phyloP scores from a whole-genome alignment of 176 grass and related monocot species.

The Aegilops speltoides region DNA sequence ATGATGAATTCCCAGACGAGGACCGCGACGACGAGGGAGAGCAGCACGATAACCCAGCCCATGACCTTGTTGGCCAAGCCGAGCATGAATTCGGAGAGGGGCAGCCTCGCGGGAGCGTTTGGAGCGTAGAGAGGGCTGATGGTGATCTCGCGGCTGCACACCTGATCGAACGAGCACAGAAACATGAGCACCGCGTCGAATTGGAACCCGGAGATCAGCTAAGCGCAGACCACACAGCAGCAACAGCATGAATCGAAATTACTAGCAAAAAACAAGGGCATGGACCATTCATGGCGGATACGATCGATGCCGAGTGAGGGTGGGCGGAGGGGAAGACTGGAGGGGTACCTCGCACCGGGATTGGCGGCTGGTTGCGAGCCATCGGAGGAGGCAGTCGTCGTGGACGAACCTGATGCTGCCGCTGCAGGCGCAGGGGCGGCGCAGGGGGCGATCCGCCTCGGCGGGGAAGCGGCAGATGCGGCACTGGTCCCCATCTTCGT shows the following conservation, averaged over 20 bases:
- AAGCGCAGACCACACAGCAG: background rate
- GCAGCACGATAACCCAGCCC: slow-evolving; percentile 14
- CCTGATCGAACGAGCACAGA: slow-evolving; percentile 6
- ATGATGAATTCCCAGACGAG: slow-evolving; percentile 41
- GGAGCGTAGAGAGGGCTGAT: slow-evolving; percentile 37
- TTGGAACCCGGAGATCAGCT: background rate
- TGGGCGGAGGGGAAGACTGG: background rate
- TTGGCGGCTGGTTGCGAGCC: slow-evolving; percentile 30
- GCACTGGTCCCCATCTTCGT: slow-evolving; percentile 17
- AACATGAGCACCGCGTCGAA: background rate
- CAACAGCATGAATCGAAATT: background rate
- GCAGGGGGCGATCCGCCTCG: slow-evolving; percentile 29
- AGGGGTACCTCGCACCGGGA: slow-evolving; percentile 36
- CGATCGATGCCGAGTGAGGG: background rate
- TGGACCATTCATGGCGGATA: background rate
- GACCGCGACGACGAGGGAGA: slow-evolving; percentile 32
- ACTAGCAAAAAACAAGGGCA: background rate
- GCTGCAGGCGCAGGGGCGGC: slow-evolving; percentile 48
- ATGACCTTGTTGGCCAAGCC: slow-evolving; percentile 26
- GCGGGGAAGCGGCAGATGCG: slow-evolving; percentile 42
- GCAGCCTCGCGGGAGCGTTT: slow-evolving; percentile 25
- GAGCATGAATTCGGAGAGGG: slow-evolving; percentile 33
- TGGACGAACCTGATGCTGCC: slow-evolving; percentile 50
- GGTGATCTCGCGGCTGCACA: slow-evolving; percentile 34
- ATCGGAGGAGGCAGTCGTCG: slow-evolving; percentile 54